phyloP scores from a whole-genome alignment of 371 early-diverging fungal species.

The Circinella umbellata region DNA sequence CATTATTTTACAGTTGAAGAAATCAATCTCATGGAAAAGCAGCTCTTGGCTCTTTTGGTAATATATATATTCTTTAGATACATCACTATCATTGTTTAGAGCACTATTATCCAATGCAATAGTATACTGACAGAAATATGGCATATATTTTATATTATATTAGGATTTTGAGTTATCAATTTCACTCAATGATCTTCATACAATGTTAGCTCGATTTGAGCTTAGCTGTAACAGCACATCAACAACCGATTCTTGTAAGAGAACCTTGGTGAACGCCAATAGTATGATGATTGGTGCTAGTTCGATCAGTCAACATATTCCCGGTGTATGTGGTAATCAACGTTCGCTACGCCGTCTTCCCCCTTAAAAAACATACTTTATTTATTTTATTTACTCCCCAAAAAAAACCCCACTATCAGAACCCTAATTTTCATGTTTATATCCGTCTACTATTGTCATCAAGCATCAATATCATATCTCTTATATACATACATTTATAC shows the following conservation, averaged over 20 bases:
- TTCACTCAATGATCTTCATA: constrained; percentile 12
- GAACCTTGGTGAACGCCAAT: background rate
- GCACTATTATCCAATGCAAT: no score
- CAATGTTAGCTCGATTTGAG: constrained; percentile 9
- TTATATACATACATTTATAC: background rate
- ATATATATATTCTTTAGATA: no score
- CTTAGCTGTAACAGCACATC: no score
- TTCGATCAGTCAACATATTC: background rate
- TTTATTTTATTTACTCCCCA: background rate
- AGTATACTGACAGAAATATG: no score
- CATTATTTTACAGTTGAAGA: constrained; percentile 70
- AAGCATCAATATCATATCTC: no score
- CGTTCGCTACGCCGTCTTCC: constrained; percentile 2
- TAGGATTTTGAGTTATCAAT: constrained; percentile 13
- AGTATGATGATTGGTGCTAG: background rate
- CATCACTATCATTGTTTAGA: no score
- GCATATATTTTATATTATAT: no score
- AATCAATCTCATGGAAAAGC: constrained; percentile 83
- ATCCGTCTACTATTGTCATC: no score
- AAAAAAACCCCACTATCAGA: background rate
- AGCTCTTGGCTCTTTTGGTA: constrained; percentile 71
- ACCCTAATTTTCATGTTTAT: no score
- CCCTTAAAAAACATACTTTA: background rate
- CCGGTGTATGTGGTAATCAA: constrained; percentile 1
- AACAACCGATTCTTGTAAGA: background rate